A percentile compares a stretch with the other conserved stretches of the same genome.
phyloP scores from a whole-genome alignment of 2,329 filamentous ascomycete genomes.

The Metarhizium sp. region DNA sequence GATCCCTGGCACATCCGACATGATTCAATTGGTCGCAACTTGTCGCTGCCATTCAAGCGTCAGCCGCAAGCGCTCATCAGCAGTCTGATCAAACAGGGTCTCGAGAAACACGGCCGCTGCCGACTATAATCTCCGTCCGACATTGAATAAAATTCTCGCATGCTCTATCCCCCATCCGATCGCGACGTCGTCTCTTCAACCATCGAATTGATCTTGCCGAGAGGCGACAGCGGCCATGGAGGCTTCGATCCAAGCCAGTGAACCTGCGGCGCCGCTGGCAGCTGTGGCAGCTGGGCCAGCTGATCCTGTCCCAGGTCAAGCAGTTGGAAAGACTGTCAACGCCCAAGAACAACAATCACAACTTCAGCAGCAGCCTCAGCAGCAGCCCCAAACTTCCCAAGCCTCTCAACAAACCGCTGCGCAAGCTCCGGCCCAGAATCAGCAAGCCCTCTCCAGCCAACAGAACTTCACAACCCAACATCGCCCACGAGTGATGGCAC shows the following conservation, averaged over 20 bases:
- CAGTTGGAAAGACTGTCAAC: background rate
- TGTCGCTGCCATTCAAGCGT: background rate
- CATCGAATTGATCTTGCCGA: conserved; percentile 1
- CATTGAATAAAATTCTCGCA: background rate
- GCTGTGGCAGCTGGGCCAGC: conserved; percentile 1
- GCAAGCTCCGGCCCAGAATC: conserved; percentile 7
- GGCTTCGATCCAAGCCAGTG: background rate
- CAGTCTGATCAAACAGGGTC: background rate
- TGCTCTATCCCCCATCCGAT: background rate
- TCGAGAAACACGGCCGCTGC: background rate
- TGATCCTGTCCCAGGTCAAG: background rate
- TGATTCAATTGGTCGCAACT: conserved; percentile 5
- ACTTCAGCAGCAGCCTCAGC: conserved; percentile 12
- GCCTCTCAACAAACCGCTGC: conserved; percentile 4
- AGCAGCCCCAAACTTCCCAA: conserved; percentile 6
- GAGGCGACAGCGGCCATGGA: conserved; percentile 5
- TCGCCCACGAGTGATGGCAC: conserved; percentile 21
- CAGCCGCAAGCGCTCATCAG: background rate
- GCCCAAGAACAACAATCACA: background rate
- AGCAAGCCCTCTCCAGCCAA: conserved; percentile 8
- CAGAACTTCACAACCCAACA: conserved; percentile 14
- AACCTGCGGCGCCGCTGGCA: background rate
- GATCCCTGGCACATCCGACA: background rate
- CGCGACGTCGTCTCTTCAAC: background rate
- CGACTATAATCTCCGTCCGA: background rate